phyloP scores from a whole-genome alignment of 768 basidiomycete genomes.

The Panus rudis region DNA sequence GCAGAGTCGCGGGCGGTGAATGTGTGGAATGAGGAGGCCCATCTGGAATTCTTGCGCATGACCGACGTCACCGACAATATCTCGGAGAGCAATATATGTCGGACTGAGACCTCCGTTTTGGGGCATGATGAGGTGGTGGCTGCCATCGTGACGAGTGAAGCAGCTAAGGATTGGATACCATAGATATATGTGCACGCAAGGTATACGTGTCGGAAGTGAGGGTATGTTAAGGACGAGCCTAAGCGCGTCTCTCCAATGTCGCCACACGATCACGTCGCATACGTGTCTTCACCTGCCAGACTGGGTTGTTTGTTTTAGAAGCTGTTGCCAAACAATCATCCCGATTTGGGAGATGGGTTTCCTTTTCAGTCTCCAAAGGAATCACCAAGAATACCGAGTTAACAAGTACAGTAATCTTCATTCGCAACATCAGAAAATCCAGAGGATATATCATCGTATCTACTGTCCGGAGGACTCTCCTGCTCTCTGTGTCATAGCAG shows the following conservation, averaged over 20 bases:
- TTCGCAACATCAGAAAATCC: no score
- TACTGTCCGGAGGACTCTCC: conserved; percentile 32
- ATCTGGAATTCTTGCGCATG: conserved; percentile 98
- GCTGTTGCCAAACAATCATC: conserved; percentile 21
- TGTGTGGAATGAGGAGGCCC: conserved; percentile 72
- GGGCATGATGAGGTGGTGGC: not conserved
- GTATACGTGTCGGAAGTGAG: not conserved
- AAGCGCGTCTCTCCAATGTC: no score
- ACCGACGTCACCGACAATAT: conserved; percentile 85
- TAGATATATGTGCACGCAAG: not conserved
- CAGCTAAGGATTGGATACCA: not conserved
- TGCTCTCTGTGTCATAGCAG: conserved; percentile 71
- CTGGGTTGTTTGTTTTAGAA: conserved; percentile 19
- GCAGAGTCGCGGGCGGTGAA: conserved; percentile 55
- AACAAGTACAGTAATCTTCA: no score
- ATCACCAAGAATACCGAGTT: no score
- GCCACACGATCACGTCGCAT: no score
- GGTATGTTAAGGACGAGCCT: no score
- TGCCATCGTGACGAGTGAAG: not conserved
- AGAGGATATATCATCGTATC: conserved; percentile 2
- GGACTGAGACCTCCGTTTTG: no score
- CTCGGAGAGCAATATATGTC: conserved; percentile 84
- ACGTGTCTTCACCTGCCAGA: no score
- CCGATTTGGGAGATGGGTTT: not conserved
- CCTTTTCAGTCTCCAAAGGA: no score